Conservation (phyloP, 1,139 yeast species). For the Ogataea hybrid region DNA sequence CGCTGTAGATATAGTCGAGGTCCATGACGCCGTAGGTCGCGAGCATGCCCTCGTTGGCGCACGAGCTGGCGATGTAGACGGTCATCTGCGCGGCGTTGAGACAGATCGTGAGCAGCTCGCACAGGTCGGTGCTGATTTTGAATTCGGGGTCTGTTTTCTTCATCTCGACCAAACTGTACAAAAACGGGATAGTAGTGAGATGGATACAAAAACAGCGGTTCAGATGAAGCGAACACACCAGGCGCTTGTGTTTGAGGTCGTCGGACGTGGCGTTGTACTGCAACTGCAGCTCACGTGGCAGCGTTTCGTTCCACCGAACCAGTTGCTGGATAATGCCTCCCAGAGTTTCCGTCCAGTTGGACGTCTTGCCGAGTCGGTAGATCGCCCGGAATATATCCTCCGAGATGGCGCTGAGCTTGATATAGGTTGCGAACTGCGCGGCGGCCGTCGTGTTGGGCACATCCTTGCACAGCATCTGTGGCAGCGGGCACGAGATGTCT, state of each 20-base stretch:
- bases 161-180: conserved; percentile 24
- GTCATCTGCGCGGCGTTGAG: conserved; percentile 28
- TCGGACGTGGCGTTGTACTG: conserved; percentile 4
- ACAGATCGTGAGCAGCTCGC: conserved; percentile 25
- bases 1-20: conserved; percentile 26
- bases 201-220: conserved; percentile 27
- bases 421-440: conserved; percentile 20
- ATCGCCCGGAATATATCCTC: conserved; percentile 25
- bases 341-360: conserved; percentile 14
- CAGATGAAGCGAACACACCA: conserved; percentile 24
- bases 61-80: conserved; percentile 19
- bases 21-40: conserved; percentile 29
- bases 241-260: conserved; percentile 16
- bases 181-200: conserved; percentile 26
- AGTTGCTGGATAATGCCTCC: conserved; percentile 22
- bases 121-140: conserved; percentile 15
- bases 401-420: conserved; percentile 20
- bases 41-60: conserved; percentile 21
- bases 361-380: conserved; percentile 14
- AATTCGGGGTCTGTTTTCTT: conserved; percentile 10
- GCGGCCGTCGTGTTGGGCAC: background rate
- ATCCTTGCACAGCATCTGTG: conserved; percentile 10
- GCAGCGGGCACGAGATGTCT: conserved; percentile 20
- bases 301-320: conserved; percentile 23
- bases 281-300: conserved; percentile 19